These are phyloP conservation scores for Trichophyton equinum DNA, from an alignment of 2,329 filamentous ascomycete species.

Conservation along the genomic window DNA sequence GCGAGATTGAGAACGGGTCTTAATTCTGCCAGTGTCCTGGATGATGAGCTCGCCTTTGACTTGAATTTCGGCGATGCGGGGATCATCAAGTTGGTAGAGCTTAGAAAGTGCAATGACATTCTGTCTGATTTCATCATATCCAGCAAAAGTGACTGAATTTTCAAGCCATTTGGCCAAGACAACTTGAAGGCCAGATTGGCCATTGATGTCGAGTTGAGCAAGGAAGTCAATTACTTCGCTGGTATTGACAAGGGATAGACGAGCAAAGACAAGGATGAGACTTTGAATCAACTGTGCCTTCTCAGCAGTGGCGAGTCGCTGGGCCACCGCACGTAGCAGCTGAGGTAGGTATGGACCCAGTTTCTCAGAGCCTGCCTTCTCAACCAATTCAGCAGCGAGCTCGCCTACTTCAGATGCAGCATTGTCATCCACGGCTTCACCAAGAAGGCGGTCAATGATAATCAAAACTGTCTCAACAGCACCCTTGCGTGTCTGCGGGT, in stretches of 20 bases:
- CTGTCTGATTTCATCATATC: slow-evolving; percentile 92
- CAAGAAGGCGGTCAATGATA: slow-evolving; percentile 83
- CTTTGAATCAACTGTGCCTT: slow-evolving; percentile 90
- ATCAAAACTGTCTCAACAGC: slow-evolving; percentile 80
- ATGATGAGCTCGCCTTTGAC: slow-evolving; percentile 90
- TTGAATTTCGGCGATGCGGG: slow-evolving; percentile 61
- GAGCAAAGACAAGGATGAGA: slow-evolving; percentile 85
- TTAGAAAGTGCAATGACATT: slow-evolving; percentile 93
- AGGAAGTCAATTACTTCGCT: slow-evolving; percentile 88
- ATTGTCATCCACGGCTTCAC: slow-evolving; percentile 75
- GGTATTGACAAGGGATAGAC: slow-evolving; percentile 71
- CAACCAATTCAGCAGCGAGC: slow-evolving; percentile 84
- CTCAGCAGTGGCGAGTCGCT: slow-evolving; percentile 67
- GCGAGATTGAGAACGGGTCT: slow-evolving; percentile 83
- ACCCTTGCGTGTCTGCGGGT: slow-evolving; percentile 60
- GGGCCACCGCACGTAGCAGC: slow-evolving; percentile 77
- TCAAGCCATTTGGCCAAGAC: slow-evolving; percentile 94
- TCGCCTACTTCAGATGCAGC: slow-evolving; percentile 93
- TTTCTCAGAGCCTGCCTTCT: slow-evolving; percentile 83
- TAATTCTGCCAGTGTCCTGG: slow-evolving; percentile 65
- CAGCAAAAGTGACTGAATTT: slow-evolving; percentile 93
- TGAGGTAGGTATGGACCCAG: slow-evolving; percentile 83
- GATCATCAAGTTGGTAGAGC: slow-evolving; percentile 75
- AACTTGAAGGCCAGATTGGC: slow-evolving; percentile 65
- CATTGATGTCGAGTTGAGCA: slow-evolving; percentile 66